Percentiles rank a stretch among this genome's conserved stretches.
phyloP scores from a whole-genome alignment of 2,329 filamentous ascomycete genomes.

The Sclerotinia subarctica region DNA sequence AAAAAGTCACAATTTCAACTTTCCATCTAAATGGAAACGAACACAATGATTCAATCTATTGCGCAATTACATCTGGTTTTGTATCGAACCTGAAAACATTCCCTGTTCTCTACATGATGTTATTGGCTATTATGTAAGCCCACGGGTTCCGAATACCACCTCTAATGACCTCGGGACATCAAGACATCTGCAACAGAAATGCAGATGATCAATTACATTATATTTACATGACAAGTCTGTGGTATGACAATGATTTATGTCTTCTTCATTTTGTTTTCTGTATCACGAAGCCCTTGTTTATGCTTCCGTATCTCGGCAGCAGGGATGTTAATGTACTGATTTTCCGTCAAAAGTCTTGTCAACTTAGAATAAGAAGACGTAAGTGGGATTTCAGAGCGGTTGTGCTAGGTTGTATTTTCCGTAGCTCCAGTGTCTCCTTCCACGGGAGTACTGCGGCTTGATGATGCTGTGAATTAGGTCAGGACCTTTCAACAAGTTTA shows the following conservation, averaged over 20 bases:
- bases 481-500: background rate
- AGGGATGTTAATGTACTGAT: background rate
- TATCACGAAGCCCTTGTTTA: background rate
- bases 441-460: background rate
- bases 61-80: no score
- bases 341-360: background rate
- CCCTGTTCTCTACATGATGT: no score
- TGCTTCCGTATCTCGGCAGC: background rate
- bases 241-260: background rate
- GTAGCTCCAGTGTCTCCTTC: background rate
- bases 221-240: background rate
- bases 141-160: background rate
- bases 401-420: background rate
- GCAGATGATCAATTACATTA: background rate
- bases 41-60: no score
- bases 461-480: background rate
- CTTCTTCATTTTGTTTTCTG: background rate
- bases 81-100: no score
- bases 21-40: no score
- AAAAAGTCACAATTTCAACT: no score
- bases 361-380: background rate
- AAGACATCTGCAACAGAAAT: background rate
- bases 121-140: background rate
- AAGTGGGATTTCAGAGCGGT: background rate
- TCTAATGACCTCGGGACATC: background rate